Base-by-base conservation (phyloP, 768 basidiomycete species). In the Cubamyces lactineus region DNA sequence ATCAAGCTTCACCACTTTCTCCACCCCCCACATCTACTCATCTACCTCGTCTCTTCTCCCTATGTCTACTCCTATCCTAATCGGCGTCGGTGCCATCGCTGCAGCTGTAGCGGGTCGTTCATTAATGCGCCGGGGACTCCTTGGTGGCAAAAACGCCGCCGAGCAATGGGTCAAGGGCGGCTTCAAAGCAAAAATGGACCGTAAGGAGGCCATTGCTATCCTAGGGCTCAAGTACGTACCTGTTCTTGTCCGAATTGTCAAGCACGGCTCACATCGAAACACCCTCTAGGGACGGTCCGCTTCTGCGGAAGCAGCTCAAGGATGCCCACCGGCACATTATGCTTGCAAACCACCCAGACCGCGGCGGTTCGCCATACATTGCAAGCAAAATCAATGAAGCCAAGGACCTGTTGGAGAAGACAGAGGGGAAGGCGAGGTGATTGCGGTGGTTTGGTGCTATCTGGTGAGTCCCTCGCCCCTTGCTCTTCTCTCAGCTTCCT, bases 361-460 rank as follows among this genome's bases (percentile, higher is more conserved):
- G 97, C 63, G 97, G 97, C 38, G 97, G 97, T 30, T 92, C 95
- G n/a, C 97, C 97, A 7, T 99, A 98, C 76, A 78, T 98, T 52
- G 96, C 97, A 13, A 95, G 94, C 70, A 98, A 99, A 82, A 96
- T 98, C 64, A 99, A 99, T 75, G 97, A 99, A 72, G 97, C 96
- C 0, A 98, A 97, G 73, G 96, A 94, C 69, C 66, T 96, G 59
- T 74, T 97, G 49, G 95, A 97, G 38, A 92, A 90, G 73, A 81
- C 82, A n/a, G 87, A 89, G 53, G 82, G 82, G 54, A 84, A 79
- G 67, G 28, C 50, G 39, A 62, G 71, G 63, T 74, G 65, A 66
- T 56, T 30, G 54, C 52, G 41, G 13, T 51, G 40, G 39, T 52
- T 24, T n/a, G 57, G 30, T 19, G 43, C 57, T 61, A 43, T 21